Conservation (phyloP, 805 yeast genomes). For the Saccharomycopsis capsularis region DNA sequence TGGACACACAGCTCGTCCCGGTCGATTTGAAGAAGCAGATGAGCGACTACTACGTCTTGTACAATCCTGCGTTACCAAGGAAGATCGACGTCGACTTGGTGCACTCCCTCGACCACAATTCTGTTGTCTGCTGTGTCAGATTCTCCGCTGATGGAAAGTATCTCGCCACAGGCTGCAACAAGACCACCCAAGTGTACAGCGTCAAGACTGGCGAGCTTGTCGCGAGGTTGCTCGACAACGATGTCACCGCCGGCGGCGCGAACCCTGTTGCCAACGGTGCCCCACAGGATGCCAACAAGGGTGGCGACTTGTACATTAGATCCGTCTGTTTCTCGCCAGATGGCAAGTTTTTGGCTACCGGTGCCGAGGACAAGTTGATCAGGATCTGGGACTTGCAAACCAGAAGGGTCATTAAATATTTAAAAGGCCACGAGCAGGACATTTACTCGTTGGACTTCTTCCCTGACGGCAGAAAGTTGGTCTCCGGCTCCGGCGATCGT, state of each 20-base stretch:
- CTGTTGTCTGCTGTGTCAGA: conserved; percentile 95
- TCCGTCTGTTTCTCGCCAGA: conserved; percentile 97
- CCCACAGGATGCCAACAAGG: conserved; percentile 29
- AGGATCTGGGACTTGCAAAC: conserved; percentile 94
- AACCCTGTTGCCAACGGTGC: background rate
- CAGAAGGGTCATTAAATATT: conserved; percentile 74
- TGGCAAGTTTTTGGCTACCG: conserved; percentile 62
- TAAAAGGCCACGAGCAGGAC: conserved; percentile 96
- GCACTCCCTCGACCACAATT: conserved; percentile 83
- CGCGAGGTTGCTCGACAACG: conserved; percentile 81
- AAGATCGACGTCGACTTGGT: conserved; percentile 80
- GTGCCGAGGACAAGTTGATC: conserved; percentile 83
- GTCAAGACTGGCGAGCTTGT: conserved; percentile 87
- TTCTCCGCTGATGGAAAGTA: conserved; percentile 83
- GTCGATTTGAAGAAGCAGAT: conserved; percentile 75
- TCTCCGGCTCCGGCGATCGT: conserved; percentile 94
- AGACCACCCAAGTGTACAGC: conserved; percentile 88
- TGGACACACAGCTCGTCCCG: conserved; percentile 71
- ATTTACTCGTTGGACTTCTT: conserved; percentile 92
- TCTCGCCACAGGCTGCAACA: conserved; percentile 97
- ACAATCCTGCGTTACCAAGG: conserved; percentile 79
- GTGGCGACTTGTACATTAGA: conserved; percentile 84
- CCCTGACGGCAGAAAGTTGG: conserved; percentile 89
- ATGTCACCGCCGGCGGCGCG: conserved; percentile 23
- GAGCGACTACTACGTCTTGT: conserved; percentile 79